Conservation (phyloP, 176 grass and related monocot genomes). For the Triticum monococcum region DNA sequence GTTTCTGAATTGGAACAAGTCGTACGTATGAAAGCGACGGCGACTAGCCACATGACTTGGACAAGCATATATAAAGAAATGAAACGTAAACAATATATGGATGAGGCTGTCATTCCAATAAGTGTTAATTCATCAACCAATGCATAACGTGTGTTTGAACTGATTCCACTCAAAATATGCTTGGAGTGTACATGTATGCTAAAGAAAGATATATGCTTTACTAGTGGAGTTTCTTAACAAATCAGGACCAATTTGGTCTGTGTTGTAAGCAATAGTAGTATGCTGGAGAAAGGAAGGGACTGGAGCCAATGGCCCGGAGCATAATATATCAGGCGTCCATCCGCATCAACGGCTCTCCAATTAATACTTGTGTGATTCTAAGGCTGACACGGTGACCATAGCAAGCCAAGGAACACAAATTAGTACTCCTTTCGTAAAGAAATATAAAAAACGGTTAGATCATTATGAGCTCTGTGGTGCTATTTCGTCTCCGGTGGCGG, state of each 20-base stretch:
- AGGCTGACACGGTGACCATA: no score
- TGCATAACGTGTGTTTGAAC: background rate
- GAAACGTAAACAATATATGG: background rate
- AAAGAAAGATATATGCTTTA: background rate
- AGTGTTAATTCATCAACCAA: background rate
- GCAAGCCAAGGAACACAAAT: no score
- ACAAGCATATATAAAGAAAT: background rate
- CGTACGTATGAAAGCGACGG: background rate
- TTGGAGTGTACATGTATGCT: background rate
- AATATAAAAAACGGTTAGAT: no score
- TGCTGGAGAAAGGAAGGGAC: no score
- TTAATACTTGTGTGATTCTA: background rate
- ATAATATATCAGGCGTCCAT: background rate
- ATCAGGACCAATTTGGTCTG: background rate
- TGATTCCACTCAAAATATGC: background rate
- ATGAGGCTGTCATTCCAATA: background rate
- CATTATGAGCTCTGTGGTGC: no score
- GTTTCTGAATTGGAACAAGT: background rate
- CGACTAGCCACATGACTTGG: background rate
- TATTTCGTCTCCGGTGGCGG: no score
- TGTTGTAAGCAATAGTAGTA: background rate
- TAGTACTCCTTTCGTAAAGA: no score
- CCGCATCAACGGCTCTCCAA: background rate
- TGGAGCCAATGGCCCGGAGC: no score
- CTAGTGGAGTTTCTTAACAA: background rate